Base-by-base conservation (phyloP, 116 monocot species). In the Zostera marina region DNA sequence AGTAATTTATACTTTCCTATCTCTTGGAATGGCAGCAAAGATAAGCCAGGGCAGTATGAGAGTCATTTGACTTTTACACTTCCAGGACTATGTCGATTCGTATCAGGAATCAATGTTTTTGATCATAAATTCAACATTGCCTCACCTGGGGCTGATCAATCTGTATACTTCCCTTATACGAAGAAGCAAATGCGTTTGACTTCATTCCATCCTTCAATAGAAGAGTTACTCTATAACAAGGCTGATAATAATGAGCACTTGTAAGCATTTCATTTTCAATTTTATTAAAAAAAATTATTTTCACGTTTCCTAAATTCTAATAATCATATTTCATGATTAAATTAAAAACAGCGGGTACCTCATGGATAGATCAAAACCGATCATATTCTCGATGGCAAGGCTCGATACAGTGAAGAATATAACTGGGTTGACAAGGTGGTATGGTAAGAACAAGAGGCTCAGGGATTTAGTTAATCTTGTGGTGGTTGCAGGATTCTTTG, bases 61-160 rank as follows among this genome's bases (percentile, higher is more conserved):
- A 85, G 85, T 66, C 96, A 89, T 60, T 60, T 65, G 14, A 78
- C 80, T 17, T 96, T 96, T 49, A 80, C 85, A 14, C 70, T 96
- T 57, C 96, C 90, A 38, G 96, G 96, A 42, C 73, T 89, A 1
- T 89, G 90, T 54, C 79, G 96, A 25, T 88, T 67, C 17, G 78
- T 78, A 9, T 62, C 83, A 0, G 90, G 90, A 62, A 86, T 96
- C 78, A 81, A 90, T 23, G 80, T 88, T 9, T 89, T 86, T 40
- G 63, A 86, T 68, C 90, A 90, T 4, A 89, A 96, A 68, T 96
- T 96, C 76, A 96, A 85, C 72, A 96, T 96, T 52, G 96, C 96
- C 62, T 63, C 96, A 8, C 96, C 90, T 1, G 96, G 96, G 9
- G 96, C 89, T 11, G 89, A 96, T 43, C 96, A 96, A 64, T 68